Evolutionary conservation across 1,139 yeast genomes (phyloP).

Genomic region (Zygosaccharomyces sapae): DNA sequence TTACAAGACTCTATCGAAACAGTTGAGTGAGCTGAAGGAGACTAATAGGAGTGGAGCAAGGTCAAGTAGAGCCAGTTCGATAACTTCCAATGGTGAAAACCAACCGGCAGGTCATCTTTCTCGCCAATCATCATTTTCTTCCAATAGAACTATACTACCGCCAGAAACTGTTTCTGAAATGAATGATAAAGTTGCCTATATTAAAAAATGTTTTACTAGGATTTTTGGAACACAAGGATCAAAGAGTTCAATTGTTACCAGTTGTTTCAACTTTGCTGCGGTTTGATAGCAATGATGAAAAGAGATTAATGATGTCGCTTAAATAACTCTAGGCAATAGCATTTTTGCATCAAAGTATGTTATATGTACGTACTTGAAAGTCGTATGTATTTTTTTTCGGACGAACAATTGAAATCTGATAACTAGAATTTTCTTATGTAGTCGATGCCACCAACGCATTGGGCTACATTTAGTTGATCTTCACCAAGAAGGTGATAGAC

Average conservation of each 20-base stretch:
- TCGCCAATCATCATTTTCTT: constrained; percentile 12
- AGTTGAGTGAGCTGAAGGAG: constrained; percentile 44
- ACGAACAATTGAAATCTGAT: neutral
- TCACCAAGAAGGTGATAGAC: constrained; percentile 50
- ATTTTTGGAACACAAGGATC: constrained; percentile 88
- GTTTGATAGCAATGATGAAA: constrained; percentile 66
- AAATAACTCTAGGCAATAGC: constrained; percentile 33
- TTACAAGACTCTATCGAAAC: constrained; percentile 56
- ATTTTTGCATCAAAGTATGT: neutral
- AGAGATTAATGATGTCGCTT: constrained; percentile 60
- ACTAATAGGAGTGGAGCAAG: constrained; percentile 29
- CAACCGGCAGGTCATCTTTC: constrained; percentile 5
- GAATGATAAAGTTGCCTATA: constrained; percentile 59
- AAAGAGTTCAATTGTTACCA: constrained; percentile 76
- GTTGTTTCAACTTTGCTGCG: constrained; percentile 74
- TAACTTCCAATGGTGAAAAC: constrained; percentile 17
- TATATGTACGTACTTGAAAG: neutral
- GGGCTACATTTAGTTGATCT: constrained; percentile 72
- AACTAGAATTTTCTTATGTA: constrained; percentile 32
- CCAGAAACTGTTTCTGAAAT: constrained; percentile 30
- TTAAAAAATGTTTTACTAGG: constrained; percentile 86
- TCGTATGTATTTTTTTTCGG: neutral
- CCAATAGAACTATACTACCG: constrained; percentile 11
- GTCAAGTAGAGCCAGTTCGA: constrained; percentile 28
- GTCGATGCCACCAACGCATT: constrained; percentile 66